These are phyloP conservation scores for Striga asiatica DNA, from an alignment of 257 asterid genomes.

Conservation along the genomic window DNA sequence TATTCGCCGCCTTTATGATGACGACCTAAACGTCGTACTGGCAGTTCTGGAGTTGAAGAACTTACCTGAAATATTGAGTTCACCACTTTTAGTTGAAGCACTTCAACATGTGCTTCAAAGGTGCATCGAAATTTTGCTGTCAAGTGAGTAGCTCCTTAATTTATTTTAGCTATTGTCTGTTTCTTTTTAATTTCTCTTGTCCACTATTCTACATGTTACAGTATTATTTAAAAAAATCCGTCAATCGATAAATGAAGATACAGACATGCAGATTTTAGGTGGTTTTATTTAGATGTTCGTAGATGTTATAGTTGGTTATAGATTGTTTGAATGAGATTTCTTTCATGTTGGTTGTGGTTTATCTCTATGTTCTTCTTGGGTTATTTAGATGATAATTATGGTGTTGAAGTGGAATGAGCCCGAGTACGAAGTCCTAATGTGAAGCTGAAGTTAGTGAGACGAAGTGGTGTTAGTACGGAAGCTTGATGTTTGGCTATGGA, in stretches of 20 bases:
- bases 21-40: constrained; percentile 68
- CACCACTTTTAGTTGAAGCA: constrained; percentile 42
- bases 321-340: not conserved
- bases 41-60: constrained; percentile 51
- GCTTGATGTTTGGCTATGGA: not conserved
- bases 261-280: not conserved
- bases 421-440: not conserved
- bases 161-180: not conserved
- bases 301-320: not conserved
- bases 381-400: not conserved
- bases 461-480: not conserved
- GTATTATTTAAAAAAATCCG: not conserved
- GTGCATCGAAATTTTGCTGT: constrained; percentile 46
- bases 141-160: constrained; percentile 35
- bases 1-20: constrained; percentile 62
- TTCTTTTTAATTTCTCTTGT: not conserved
- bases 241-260: not conserved
- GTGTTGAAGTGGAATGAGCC: not conserved
- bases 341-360: not conserved
- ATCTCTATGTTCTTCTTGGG: no score
- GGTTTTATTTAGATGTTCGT: not conserved
- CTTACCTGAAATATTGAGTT: constrained; percentile 37
- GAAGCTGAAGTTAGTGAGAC: not conserved
- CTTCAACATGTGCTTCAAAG: constrained; percentile 45
- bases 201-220: not conserved